Percentiles rank a stretch among this genome's conserved stretches.
Conservation (phyloP, 2,329 filamentous ascomycete genomes). For the Fusarium compactum region DNA sequence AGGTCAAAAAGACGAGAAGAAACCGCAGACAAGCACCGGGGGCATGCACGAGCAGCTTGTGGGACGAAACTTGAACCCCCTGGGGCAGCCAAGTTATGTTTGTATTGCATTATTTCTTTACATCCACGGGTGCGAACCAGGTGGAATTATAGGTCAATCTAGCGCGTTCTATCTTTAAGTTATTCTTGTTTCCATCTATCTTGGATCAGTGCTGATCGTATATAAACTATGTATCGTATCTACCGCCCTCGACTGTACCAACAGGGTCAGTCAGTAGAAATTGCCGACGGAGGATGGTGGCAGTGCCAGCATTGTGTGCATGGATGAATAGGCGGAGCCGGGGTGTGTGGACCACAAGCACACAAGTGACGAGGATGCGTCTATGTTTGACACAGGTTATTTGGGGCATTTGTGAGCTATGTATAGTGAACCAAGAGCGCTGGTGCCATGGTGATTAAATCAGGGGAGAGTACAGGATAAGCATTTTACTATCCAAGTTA, state of each 20-base stretch:
- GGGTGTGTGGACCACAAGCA: constrained; percentile 33
- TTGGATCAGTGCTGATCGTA: not conserved
- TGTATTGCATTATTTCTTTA: constrained; percentile 30
- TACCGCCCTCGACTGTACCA: constrained; percentile 13
- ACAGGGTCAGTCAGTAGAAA: constrained; percentile 18
- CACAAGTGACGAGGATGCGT: constrained; percentile 8
- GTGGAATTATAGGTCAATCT: constrained; percentile 21
- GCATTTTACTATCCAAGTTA: not conserved
- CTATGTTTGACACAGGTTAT: constrained; percentile 8
- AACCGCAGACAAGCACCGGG: constrained; percentile 7
- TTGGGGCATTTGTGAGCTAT: constrained; percentile 11
- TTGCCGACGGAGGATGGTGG: constrained; percentile 37
- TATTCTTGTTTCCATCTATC: not conserved
- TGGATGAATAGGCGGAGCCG: constrained; percentile 35
- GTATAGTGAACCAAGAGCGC: not conserved
- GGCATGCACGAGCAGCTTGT: constrained; percentile 16
- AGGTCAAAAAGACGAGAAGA: constrained; percentile 11
- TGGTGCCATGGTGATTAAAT: constrained; percentile 2
- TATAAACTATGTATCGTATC: not conserved
- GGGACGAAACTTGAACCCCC: constrained; percentile 17
- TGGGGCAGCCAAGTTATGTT: constrained; percentile 16
- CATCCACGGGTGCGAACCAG: constrained; percentile 20
- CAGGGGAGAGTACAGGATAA: not conserved
- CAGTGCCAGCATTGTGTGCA: constrained; percentile 37
- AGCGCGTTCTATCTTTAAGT: constrained; percentile 22